Conservation (phyloP, 106 monocot species). For the Dendrobium catenatum region DNA sequence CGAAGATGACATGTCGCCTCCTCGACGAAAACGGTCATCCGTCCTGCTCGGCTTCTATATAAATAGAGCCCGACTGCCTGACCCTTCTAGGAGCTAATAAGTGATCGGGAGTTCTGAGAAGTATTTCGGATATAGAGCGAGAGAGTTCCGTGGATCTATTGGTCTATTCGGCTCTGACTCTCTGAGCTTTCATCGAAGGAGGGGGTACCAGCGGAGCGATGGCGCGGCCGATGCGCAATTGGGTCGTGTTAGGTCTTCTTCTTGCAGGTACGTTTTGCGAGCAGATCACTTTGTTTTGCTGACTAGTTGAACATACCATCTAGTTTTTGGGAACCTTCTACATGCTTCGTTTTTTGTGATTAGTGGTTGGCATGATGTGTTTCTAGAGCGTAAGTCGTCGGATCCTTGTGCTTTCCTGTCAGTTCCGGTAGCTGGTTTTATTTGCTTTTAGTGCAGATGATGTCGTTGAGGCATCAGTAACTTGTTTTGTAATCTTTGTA, state of each 20-base stretch:
- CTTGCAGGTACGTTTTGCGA: slow-evolving; percentile 9
- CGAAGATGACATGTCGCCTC: background rate
- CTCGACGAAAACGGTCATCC: background rate
- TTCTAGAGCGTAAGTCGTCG: background rate
- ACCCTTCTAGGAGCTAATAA: too few species aligned
- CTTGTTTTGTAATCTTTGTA: too few species aligned
- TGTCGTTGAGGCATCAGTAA: background rate
- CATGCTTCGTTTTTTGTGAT: background rate
- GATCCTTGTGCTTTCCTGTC: background rate
- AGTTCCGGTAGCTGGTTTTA: background rate
- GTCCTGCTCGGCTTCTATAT: too few species aligned
- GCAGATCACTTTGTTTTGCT: too few species aligned
- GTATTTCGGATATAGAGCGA: too few species aligned
- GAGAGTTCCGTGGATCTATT: too few species aligned
- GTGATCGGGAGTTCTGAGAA: too few species aligned
- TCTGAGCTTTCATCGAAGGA: too few species aligned
- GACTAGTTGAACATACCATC: too few species aligned
- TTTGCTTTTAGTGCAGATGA: background rate
- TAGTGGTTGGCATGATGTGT: background rate
- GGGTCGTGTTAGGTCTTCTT: slow-evolving; percentile 11
- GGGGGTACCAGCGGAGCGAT: background rate
- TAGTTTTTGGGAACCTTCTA: too few species aligned
- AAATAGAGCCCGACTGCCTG: too few species aligned
- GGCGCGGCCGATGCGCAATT: slow-evolving; percentile 6
- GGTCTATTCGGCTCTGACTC: too few species aligned